Percentiles rank a stretch among this genome's conserved stretches.
Conservation (phyloP, 1,284 basidiomycete species). For the Fomitiporia mediterranea region DNA sequence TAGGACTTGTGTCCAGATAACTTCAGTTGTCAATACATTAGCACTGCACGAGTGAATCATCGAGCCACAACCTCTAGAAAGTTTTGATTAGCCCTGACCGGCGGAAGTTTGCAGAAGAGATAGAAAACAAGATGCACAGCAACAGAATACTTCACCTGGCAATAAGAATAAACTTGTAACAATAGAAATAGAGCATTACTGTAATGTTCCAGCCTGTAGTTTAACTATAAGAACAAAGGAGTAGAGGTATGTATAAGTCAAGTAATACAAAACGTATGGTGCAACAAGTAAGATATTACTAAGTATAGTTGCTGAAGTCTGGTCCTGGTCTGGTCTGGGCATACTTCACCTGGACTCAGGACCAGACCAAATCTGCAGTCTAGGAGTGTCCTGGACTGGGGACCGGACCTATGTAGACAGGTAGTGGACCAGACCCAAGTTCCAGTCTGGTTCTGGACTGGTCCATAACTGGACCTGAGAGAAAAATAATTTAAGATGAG, state of each 20-base stretch:
- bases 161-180: conserved; percentile 61
- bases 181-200: conserved; percentile 47
- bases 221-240: conserved; percentile 60
- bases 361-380: too few species aligned
- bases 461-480: too few species aligned
- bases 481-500: too few species aligned
- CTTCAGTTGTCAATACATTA: conserved; percentile 51
- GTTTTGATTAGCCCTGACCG: conserved; percentile 7
- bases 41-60: conserved; percentile 73
- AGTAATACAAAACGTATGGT: conserved; percentile 53
- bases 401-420: too few species aligned
- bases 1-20: conserved; percentile 69
- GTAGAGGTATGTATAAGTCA: conserved; percentile 56
- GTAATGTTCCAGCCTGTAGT: conserved; percentile 54
- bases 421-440: too few species aligned
- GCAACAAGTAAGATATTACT: background rate
- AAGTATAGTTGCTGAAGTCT: too few species aligned
- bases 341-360: too few species aligned
- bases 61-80: conserved; percentile 57
- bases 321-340: too few species aligned
- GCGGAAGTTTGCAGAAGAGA: conserved; percentile 46
- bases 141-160: conserved; percentile 34
- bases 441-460: too few species aligned
- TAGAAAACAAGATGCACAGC: conserved; percentile 40
- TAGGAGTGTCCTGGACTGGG: too few species aligned